Evolutionary conservation across 179 eudicot species (phyloP).

Genomic region (Heliamphora pulchella): DNA sequence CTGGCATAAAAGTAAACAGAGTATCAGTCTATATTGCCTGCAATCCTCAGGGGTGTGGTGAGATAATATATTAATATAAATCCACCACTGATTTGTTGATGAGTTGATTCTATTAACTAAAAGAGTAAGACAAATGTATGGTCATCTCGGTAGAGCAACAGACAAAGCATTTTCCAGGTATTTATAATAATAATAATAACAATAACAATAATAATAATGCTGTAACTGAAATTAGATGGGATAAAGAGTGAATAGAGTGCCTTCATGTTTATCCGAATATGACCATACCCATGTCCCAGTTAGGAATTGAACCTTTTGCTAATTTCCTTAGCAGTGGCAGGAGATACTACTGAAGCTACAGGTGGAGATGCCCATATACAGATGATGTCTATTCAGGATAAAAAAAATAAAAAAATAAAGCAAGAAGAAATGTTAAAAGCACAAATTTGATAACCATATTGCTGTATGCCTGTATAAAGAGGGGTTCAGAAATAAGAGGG

Average conservation of each 20-base stretch:
- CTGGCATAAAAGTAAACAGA: neutral
- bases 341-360: neutral
- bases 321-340: neutral
- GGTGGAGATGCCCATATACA: neutral
- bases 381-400: neutral
- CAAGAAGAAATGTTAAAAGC: too few relatives aligned
- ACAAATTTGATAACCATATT: too few relatives aligned
- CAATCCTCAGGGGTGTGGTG: neutral
- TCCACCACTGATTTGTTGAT: neutral
- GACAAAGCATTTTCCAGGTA: neutral
- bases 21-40: neutral
- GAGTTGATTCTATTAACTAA: neutral
- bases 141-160: neutral
- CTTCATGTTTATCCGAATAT: neutral
- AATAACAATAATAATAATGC: neutral
- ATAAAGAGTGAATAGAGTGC: neutral
- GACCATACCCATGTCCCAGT: neutral
- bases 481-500: too few relatives aligned
- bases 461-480: too few relatives aligned
- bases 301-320: neutral
- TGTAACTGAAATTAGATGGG: neutral
- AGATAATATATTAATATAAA: neutral
- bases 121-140: neutral
- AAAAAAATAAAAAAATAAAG: too few relatives aligned
- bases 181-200: too few relatives aligned